Percentiles rank a stretch among this genome's conserved stretches.
Evolutionary conservation across 2,329 filamentous ascomycete species (phyloP).

Genomic region (Septoria petroselini): DNA sequence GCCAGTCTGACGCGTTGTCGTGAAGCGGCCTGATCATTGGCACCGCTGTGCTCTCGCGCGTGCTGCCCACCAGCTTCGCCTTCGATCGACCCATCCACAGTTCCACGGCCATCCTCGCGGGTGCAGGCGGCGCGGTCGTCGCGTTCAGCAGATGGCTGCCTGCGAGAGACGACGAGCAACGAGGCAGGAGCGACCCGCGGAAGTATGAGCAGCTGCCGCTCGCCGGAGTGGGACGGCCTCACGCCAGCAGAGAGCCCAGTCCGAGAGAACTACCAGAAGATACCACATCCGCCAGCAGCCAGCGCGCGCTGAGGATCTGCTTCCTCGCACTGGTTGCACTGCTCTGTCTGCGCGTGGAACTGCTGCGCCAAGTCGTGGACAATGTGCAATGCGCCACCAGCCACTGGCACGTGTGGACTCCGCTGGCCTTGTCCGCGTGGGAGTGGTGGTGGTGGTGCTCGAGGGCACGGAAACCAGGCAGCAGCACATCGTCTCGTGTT

Average conservation of each 20-base stretch:
- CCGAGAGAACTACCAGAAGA: slow-evolving; percentile 22
- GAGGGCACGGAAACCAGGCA: slow-evolving; percentile 22
- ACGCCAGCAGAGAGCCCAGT: slow-evolving; percentile 26
- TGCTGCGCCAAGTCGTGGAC: slow-evolving; percentile 43
- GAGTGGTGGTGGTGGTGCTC: slow-evolving; percentile 34
- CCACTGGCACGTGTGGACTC: slow-evolving; percentile 33
- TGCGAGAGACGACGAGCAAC: slow-evolving; percentile 7
- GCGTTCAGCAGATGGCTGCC: slow-evolving; percentile 38
- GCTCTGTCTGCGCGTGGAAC: slow-evolving; percentile 38
- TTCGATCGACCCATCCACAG: slow-evolving; percentile 49
- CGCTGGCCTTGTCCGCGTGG: slow-evolving; percentile 31
- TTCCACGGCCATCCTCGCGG: slow-evolving; percentile 42
- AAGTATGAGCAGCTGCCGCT: slow-evolving; percentile 34
- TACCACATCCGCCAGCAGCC: slow-evolving; percentile 28
- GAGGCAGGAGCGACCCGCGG: slow-evolving; percentile 24
- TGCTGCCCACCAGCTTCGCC: slow-evolving; percentile 32
- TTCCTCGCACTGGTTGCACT: slow-evolving; percentile 34
- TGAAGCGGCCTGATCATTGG: slow-evolving; percentile 35
- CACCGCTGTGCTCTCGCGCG: slow-evolving; percentile 29
- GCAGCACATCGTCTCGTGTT: slow-evolving; percentile 15
- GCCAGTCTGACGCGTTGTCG: too few species aligned
- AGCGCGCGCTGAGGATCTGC: slow-evolving; percentile 31
- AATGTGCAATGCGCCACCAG: slow-evolving; percentile 44
- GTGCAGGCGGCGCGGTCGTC: slow-evolving; percentile 42
- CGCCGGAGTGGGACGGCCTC: slow-evolving; percentile 29